Conservation (phyloP, 2,329 filamentous ascomycete species). For the Cyphellophora europaea region DNA sequence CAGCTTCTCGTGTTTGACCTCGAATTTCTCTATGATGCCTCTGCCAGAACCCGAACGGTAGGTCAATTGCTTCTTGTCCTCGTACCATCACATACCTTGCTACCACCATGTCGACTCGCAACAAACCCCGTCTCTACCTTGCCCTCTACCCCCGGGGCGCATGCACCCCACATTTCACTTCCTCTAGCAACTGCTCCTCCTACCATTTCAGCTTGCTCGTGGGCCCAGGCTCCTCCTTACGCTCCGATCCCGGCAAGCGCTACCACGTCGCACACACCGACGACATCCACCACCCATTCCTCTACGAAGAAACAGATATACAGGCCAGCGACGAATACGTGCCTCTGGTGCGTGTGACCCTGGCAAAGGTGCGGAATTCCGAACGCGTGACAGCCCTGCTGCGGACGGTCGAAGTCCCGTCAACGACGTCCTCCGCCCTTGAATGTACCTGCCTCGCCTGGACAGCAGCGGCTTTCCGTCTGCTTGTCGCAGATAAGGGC, state of each 20-base stretch:
- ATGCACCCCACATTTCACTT: constrained; percentile 5
- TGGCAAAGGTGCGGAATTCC: constrained; percentile 17
- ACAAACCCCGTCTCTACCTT: constrained; percentile 18
- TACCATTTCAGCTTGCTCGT: constrained; percentile 17
- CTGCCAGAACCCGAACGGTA: too few relatives aligned
- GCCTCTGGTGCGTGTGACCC: constrained; percentile 10
- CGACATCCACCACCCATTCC: constrained; percentile 5
- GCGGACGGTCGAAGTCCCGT: constrained; percentile 7
- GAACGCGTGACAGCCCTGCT: constrained; percentile 12
- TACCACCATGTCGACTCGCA: too few relatives aligned
- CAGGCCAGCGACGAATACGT: constrained; percentile 4
- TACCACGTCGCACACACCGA: constrained; percentile 16
- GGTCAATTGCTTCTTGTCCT: too few relatives aligned
- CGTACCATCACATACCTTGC: too few relatives aligned
- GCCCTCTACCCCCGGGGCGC: constrained; percentile 16
- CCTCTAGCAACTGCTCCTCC: constrained; percentile 15
- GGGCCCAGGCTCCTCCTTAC: constrained; percentile 10
- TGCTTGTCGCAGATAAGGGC: constrained; percentile 10
- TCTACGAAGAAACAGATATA: constrained; percentile 18
- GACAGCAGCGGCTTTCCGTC: constrained; percentile 15
- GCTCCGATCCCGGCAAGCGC: constrained; percentile 11
- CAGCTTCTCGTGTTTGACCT: too few relatives aligned
- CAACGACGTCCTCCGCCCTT: not conserved
- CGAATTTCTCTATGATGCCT: too few relatives aligned
- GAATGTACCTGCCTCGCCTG: constrained; percentile 15